Evolutionary conservation across 306 rosid genomes (phyloP), one percentile per base, ranked within the genome.

Genomic region (Pyrus communis): DNA sequence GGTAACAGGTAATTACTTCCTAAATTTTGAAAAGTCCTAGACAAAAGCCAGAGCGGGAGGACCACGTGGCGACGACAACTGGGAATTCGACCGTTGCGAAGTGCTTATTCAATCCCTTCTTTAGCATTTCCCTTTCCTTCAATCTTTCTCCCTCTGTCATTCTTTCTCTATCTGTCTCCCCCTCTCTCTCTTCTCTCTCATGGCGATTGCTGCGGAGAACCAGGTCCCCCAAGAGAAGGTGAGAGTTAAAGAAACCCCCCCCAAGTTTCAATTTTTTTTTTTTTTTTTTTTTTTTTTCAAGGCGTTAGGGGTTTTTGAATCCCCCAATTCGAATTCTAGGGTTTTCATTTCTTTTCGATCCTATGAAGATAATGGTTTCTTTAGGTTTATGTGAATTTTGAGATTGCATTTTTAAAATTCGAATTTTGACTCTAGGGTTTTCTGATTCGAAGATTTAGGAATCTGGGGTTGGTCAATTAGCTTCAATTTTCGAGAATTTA

Each of bases 61-160:
- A 71, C 76, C 82, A 88, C 90, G 95, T 86, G 97, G 87, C 84
- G n/a, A 25, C 84, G n/a, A 25, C 69, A 69, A 69, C 57, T 76
- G 69, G 61, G 67, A 70, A 89, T 75, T 92, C 98, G 98, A 95
- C 98, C 98, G 98, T 95, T 92, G 89, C 21, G 7, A 67, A 77
- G 60, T 67, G 65, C 81, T 35, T 57, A 78, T 79, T 77, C 87
- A 79, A 67, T 14, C 78, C 70, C 51, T 13, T 51, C 31, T 35
- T 30, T 46, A 49, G 31, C 54, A n/a, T 52, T 28, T 18, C 55
- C 54, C 12, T 21, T 15, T 23, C 73, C 74, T 31, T 22, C 78
- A 54, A 31, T 60, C 51, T 43, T 49, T 54, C 77, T 19, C 46
- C 4, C 28, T 55, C 77, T 33, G 42, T 22, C 23, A n/a, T 14